Conservation (phyloP, 225 moss, liverwort and hornwort genomes). For the Rhytidiadelphus loreus region DNA sequence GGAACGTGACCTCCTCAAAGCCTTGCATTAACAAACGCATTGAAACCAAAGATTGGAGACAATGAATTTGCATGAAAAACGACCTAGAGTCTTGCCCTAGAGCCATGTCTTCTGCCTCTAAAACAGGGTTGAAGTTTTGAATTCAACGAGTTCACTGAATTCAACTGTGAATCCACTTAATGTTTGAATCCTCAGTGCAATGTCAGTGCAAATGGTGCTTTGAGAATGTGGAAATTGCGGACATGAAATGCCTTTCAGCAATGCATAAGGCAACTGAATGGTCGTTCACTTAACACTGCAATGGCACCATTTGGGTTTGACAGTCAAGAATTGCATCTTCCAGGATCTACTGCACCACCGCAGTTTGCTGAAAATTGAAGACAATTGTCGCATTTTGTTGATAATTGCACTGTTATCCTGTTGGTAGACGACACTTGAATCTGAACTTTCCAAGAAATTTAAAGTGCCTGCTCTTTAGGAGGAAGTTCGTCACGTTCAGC, state of each 20-base stretch:
- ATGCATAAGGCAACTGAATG: conserved; percentile 30
- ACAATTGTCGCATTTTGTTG: background rate
- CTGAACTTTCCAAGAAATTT: background rate
- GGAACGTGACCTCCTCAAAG: background rate
- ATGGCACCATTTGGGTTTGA: background rate
- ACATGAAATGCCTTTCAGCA: conserved; percentile 52
- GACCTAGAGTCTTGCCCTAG: background rate
- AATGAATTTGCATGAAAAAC: background rate
- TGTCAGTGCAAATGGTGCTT: background rate
- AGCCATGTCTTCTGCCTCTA: background rate
- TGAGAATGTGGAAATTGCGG: conserved; percentile 45
- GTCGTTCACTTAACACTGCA: background rate
- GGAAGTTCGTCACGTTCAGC: background rate
- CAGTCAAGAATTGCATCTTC: background rate
- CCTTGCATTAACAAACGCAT: background rate
- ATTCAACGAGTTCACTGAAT: background rate
- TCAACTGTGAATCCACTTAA: background rate
- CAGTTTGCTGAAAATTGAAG: background rate
- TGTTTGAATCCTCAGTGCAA: background rate
- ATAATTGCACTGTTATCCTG: background rate
- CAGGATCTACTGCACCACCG: background rate
- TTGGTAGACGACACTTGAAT: background rate
- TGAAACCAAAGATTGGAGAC: background rate
- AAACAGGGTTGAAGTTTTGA: background rate
- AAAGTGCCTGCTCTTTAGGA: background rate